Percentiles rank a stretch among this genome's conserved stretches.
Evolutionary conservation across 768 basidiomycete genomes (phyloP).

Genomic region (Antrodiella citrinella): DNA sequence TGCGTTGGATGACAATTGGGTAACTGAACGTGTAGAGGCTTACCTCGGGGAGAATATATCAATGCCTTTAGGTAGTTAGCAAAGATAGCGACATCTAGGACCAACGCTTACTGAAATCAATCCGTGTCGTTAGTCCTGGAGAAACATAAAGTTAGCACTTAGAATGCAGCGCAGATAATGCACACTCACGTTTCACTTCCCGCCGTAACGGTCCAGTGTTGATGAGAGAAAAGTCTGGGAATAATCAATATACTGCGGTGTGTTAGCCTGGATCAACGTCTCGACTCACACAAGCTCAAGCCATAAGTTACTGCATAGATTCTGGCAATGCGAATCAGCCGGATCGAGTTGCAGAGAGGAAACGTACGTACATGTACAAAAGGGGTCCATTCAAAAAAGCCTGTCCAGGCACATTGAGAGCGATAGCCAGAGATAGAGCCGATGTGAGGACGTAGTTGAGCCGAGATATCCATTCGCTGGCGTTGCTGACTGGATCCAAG

Average conservation of each 20-base stretch:
- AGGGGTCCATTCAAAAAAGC: conserved; percentile 52
- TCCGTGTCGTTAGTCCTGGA: conserved; percentile 47
- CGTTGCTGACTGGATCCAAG: conserved; percentile 63
- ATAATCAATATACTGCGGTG: conserved; percentile 9
- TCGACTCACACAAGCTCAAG: conserved; percentile 48
- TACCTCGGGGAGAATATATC: conserved; percentile 77
- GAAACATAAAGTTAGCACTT: conserved; percentile 1
- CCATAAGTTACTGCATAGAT: conserved; percentile 57
- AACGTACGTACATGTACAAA: conserved; percentile 52
- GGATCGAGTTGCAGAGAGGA: background rate
- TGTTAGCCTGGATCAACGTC: too few species aligned
- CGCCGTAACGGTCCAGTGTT: conserved; percentile 42
- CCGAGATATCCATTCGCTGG: conserved; percentile 67
- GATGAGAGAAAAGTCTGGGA: conserved; percentile 56
- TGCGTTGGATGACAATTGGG: background rate
- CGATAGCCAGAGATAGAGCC: conserved; percentile 53
- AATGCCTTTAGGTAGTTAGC: conserved; percentile 39
- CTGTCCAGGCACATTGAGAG: conserved; percentile 47
- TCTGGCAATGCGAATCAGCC: conserved; percentile 17
- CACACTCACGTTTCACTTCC: conserved; percentile 49
- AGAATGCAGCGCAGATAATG: too few species aligned
- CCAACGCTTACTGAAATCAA: conserved; percentile 62
- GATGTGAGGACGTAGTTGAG: conserved; percentile 64
- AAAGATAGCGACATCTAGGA: background rate
- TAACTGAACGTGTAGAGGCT: conserved; percentile 1